A percentile compares a stretch with the other conserved stretches of the same genome.
Evolutionary conservation across 352 stramenopile species (phyloP).

Genomic region (Phytophthora vignae): DNA sequence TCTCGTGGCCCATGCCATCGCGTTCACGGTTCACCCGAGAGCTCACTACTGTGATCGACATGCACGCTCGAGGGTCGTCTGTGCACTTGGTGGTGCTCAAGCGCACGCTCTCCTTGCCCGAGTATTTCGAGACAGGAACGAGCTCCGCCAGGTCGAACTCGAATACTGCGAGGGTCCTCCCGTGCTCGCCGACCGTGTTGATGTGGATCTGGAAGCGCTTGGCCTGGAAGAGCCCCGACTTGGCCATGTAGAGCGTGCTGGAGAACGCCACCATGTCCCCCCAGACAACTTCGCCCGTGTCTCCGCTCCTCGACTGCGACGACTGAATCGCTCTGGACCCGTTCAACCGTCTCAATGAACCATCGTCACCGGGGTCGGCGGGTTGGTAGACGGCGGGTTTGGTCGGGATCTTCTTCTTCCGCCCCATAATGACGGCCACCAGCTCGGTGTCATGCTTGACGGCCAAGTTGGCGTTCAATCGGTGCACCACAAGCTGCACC

Average conservation of each 20-base stretch:
- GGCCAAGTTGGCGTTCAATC: slow-evolving; percentile 62
- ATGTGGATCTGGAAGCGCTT: slow-evolving; percentile 78
- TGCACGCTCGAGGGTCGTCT: slow-evolving; percentile 63
- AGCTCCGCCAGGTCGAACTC: slow-evolving; percentile 77
- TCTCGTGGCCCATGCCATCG: slow-evolving; percentile 22
- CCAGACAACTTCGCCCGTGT: slow-evolving; percentile 71
- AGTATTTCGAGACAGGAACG: slow-evolving; percentile 66
- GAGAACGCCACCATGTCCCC: slow-evolving; percentile 80
- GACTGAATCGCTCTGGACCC: slow-evolving; percentile 34
- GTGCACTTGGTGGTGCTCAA: slow-evolving; percentile 63
- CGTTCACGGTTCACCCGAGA: slow-evolving; percentile 46
- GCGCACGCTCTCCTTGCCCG: slow-evolving; percentile 69
- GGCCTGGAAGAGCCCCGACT: slow-evolving; percentile 72
- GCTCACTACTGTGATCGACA: slow-evolving; percentile 69
- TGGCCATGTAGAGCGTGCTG: slow-evolving; percentile 79
- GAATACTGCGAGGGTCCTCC: slow-evolving; percentile 65
- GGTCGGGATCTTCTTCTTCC: slow-evolving; percentile 76
- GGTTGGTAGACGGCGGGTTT: slow-evolving; percentile 61
- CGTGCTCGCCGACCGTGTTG: slow-evolving; percentile 46
- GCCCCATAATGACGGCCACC: slow-evolving; percentile 67
- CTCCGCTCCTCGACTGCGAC: slow-evolving; percentile 31
- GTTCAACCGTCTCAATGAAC: slow-evolving; percentile 37
- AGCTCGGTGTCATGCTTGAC: slow-evolving; percentile 61
- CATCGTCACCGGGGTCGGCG: slow-evolving; percentile 35
- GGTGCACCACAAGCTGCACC: slow-evolving; percentile 75